Base-by-base conservation (phyloP, 179 eudicot species). In the Dionaea muscipula region DNA sequence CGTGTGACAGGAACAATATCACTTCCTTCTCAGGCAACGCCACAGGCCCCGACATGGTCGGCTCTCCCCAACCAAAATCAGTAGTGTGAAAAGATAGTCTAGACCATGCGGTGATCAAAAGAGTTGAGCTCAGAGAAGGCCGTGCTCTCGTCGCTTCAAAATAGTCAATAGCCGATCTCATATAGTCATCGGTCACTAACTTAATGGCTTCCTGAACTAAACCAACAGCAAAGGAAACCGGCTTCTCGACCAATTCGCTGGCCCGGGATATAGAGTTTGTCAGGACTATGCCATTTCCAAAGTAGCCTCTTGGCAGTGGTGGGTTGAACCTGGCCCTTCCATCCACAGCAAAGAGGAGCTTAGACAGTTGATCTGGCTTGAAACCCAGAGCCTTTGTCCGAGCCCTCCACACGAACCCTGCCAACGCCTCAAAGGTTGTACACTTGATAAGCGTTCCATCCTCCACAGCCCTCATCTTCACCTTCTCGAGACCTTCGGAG, bases 21-120 rank as follows among this genome's bases (percentile, higher is more conserved):
- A 72, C 80, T 52, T 77, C 80, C 26, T 80, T 77, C 47, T 68
- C 80, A 18, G 80, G 85, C 51, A 72, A 60, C 9, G 75, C 68
- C 7, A 69, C 82, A 7, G 80, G 83, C 0, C 78, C 80, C 1
- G 80, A 65, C 3, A 66, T 14, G 5, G 47, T 23, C 1, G 85
- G 86, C 48, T 65, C 67, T 0, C 86, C 86, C 86, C 86, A 81
- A 9, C 79, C 81, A 28, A 80, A 80, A 44, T 80, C 77, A 0
- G 78, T 70, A 2, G 80, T 62, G 17, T 77, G 73, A 17, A 80
- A 77, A 12, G 70, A 57, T 39, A 77, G 38, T 37, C 82, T 68
- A 24, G 76, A 69, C 86, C 82, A 78, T 16, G 80, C 68, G 0
- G 80, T 75, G 11, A 81, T 78, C 53, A 73, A 11, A 14, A 81